Conservation (phyloP, 164 flowering plant species). For the grape (Vitis vinifera) region ASM3070453v1 NC_081818.1:2961001-2961500, state of each 20-base stretch:
- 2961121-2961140: neutral
- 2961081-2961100: neutral
- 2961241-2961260: conserved; percentile 83
- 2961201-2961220: conserved; percentile 87
- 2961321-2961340: conserved; percentile 82
- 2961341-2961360: conserved; percentile 95
- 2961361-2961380: conserved; percentile 87
- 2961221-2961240: conserved; percentile 94
- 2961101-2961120: neutral
- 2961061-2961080: neutral
- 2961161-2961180: conserved; percentile 26
- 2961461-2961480: no score
- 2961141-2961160: conserved; percentile 10
- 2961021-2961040: neutral
- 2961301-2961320: conserved; percentile 67
- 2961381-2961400: conserved; percentile 97
- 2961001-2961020: no score
- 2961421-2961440: neutral
- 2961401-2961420: conserved; percentile 81
- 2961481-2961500: neutral
- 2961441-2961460: no score
- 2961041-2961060: neutral
- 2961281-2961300: conserved; percentile 87
- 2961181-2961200: conserved; percentile 73
- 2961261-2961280: conserved; percentile 93